phyloP scores from a whole-genome alignment of 768 basidiomycete species.

The Suillus occidentalis region DNA sequence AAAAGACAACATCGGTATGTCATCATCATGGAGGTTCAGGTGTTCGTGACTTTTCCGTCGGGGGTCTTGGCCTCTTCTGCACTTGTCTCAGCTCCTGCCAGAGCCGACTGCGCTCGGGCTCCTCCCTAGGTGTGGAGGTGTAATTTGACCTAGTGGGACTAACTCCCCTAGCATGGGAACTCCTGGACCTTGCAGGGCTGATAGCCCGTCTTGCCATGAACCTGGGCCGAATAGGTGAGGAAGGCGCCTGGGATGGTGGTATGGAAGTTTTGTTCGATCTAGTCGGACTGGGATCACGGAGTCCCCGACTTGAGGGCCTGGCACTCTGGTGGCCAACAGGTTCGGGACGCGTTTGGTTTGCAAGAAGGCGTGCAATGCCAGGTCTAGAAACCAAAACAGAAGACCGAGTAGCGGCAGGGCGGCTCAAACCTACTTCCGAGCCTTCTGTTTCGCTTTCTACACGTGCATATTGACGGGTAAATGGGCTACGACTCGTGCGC shows the following conservation, averaged over 20 bases:
- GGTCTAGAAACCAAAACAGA: slow-evolving; percentile 28
- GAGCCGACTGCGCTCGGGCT: slow-evolving; percentile 44
- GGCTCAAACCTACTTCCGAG: slow-evolving; percentile 28
- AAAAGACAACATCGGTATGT: neutral
- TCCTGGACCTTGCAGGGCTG: slow-evolving; percentile 38
- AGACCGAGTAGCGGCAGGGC: slow-evolving; percentile 22
- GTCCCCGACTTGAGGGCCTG: slow-evolving; percentile 25
- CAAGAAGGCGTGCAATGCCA: slow-evolving; percentile 41
- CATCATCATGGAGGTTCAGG: slow-evolving; percentile 34
- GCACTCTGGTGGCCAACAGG: slow-evolving; percentile 25
- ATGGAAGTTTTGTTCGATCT: slow-evolving; percentile 27
- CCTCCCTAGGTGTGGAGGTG: slow-evolving; percentile 32
- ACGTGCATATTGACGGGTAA: slow-evolving; percentile 27
- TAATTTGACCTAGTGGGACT: slow-evolving; percentile 29
- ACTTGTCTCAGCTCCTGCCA: slow-evolving; percentile 58
- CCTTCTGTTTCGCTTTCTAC: slow-evolving; percentile 33
- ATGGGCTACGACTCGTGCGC: slow-evolving; percentile 28
- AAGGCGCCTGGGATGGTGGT: slow-evolving; percentile 22
- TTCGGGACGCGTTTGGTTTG: slow-evolving; percentile 31
- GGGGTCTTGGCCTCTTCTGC: slow-evolving; percentile 45
- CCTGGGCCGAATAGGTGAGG: slow-evolving; percentile 33
- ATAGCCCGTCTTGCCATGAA: slow-evolving; percentile 37
- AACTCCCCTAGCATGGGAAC: slow-evolving; percentile 26
- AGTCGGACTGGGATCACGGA: slow-evolving; percentile 33
- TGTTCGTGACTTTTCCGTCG: slow-evolving; percentile 43